These are phyloP conservation scores for Knufia petricola DNA, from an alignment of 2,329 filamentous ascomycete genomes.

Conservation along the genomic window DNA sequence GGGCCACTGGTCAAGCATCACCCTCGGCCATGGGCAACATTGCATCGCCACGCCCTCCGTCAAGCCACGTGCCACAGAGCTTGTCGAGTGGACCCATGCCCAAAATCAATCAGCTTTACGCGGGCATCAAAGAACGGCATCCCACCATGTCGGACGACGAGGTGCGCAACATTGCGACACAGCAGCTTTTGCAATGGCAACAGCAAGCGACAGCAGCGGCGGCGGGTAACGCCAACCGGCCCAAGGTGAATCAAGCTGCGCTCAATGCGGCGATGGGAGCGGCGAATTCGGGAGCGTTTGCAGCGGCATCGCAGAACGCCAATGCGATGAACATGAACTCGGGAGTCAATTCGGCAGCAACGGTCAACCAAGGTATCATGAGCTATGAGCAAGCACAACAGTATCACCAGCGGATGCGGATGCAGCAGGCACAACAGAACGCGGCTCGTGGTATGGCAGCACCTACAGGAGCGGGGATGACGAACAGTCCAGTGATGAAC, in stretches of 20 bases:
- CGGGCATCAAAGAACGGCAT: conserved; percentile 42
- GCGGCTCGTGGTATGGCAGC: conserved; percentile 17
- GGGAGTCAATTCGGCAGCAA: conserved; percentile 18
- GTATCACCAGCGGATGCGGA: conserved; percentile 45
- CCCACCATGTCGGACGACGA: conserved; percentile 46
- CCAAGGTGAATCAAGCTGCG: conserved; percentile 41
- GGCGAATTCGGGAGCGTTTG: conserved; percentile 32
- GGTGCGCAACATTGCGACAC: conserved; percentile 43
- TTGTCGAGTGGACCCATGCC: conserved; percentile 46
- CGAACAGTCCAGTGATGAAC: conserved; percentile 37
- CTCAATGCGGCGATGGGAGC: conserved; percentile 43
- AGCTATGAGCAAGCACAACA: conserved; percentile 40
- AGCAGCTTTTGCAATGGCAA: conserved; percentile 40
- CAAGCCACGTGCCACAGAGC: conserved; percentile 33
- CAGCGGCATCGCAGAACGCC: conserved; percentile 17
- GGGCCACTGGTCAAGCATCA: conserved; percentile 34
- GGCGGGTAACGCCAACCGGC: conserved; percentile 20
- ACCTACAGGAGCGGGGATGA: conserved; percentile 24
- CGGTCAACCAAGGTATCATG: conserved; percentile 26
- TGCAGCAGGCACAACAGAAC: conserved; percentile 38
- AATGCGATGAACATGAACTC: conserved; percentile 23
- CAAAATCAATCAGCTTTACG: conserved; percentile 44
- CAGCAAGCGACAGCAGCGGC: conserved; percentile 31
- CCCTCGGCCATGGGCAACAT: conserved; percentile 34
- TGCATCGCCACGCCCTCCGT: conserved; percentile 39